Evolutionary conservation across 306 rosid genomes (phyloP), one percentile per base, ranked within the genome.

Genomic region (Canavalia ensiformis): DNA sequence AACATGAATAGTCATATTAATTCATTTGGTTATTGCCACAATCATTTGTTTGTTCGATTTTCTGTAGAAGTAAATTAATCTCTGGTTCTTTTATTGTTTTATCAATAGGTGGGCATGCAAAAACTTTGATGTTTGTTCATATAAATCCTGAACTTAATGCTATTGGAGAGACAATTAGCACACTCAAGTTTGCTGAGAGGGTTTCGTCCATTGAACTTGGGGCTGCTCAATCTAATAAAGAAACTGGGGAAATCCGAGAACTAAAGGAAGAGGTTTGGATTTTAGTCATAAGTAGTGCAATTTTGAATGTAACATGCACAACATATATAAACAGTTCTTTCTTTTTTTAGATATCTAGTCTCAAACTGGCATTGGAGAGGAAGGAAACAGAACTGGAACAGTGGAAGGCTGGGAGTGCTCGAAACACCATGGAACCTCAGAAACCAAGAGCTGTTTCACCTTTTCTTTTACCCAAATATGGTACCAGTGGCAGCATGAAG

Each of bases 51-150:
- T 57, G 54, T n/a, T 55, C 64, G 52, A 45, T 54, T 39, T 58
- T 50, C 33, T 68, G 18, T 81, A 18, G 47, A 72, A 52, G 3
- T 64, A 29, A 39, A 13, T 58, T 57, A 41, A 10, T 41, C 13
- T 50, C 7, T 33, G 33, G 5, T 59, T 78, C 68, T 67, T 59
- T 39, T 74, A 37, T 71, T 60, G 84, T 75, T 75, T 50, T 82
- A 31, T 57, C 18, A 73, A 65, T 79, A 96, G 99, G 99, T 75
- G 99, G 99, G 56, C 98, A 94, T 51, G 99, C 99, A 59, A 96
- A 96, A 84, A 96, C 99, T 29, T 88, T 96, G 91, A 96, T 96
- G 99, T 93, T 96, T 88, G 99, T 96, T 55, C 99, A 96, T 86
- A 90, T 96, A 88, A 96, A 93, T 75, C 97, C 98, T n/a, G 99